phyloP scores from a whole-genome alignment of 2,329 filamentous ascomycete genomes.

The Aspergillus chevalieri region DNA sequence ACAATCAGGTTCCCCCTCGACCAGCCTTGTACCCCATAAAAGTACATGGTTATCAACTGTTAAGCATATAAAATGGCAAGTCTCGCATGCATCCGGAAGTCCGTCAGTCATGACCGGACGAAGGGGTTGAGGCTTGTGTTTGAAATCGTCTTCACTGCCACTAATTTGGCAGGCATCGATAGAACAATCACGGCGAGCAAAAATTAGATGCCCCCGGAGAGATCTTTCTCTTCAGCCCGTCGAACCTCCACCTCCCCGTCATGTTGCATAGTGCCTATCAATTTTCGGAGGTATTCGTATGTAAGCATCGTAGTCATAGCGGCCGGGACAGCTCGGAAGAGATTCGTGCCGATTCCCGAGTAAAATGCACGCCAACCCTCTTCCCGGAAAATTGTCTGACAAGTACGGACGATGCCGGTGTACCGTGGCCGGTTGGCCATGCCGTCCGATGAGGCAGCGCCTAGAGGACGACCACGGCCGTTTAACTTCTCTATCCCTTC shows the following conservation, averaged over 20 bases:
- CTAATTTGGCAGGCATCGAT: background rate
- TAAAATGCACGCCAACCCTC: slow-evolving; percentile 97
- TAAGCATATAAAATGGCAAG: too few species aligned
- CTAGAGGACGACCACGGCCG: slow-evolving; percentile 41
- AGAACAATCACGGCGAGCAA: background rate
- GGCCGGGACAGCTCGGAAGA: slow-evolving; percentile 90
- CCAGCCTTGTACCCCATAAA: too few species aligned
- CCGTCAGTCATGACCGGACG: too few species aligned
- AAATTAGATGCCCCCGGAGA: slow-evolving; percentile 1
- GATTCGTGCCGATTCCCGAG: slow-evolving; percentile 93
- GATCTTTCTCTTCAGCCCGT: slow-evolving; percentile 12
- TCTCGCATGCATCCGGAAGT: background rate
- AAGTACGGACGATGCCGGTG: slow-evolving; percentile 72
- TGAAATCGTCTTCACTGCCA: too few species aligned
- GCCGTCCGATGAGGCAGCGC: slow-evolving; percentile 48
- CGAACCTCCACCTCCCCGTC: slow-evolving; percentile 39
- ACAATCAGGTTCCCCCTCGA: too few species aligned
- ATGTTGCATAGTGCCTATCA: slow-evolving; percentile 49
- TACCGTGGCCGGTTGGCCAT: slow-evolving; percentile 58
- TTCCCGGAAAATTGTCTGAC: slow-evolving; percentile 75
- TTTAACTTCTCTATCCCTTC: slow-evolving; percentile 32
- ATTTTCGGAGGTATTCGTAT: slow-evolving; percentile 69
- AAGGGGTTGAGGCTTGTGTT: too few species aligned
- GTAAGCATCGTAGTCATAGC: slow-evolving; percentile 97
- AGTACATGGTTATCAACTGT: too few species aligned